Conservation (phyloP, 169 alveolate genomes). For the Sarcocystis neurona region DNA sequence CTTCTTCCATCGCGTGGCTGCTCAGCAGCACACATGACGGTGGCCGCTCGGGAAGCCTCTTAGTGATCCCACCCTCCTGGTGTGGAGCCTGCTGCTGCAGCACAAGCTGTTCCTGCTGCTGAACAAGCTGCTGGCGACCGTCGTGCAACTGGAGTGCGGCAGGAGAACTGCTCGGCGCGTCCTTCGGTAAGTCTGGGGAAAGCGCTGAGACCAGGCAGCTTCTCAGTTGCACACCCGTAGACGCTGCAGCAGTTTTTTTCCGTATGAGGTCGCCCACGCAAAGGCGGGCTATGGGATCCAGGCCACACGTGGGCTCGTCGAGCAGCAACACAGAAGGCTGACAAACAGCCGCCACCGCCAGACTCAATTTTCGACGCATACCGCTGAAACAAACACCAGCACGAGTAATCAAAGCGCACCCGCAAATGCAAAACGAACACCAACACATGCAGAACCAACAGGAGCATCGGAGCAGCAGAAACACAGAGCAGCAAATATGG, state of each 20-base stretch:
- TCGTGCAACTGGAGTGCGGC: too few species aligned
- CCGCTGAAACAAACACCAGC: background rate
- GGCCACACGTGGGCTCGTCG: background rate
- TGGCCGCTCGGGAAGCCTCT: too few species aligned
- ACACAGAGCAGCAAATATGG: too few species aligned
- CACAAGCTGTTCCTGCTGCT: background rate
- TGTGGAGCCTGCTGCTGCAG: background rate
- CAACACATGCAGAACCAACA: too few species aligned
- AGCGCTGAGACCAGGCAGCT: too few species aligned
- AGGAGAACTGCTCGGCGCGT: too few species aligned
- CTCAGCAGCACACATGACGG: background rate
- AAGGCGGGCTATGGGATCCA: background rate
- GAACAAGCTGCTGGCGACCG: background rate
- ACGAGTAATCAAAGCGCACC: too few species aligned
- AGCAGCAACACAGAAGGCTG: background rate
- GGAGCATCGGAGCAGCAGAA: too few species aligned
- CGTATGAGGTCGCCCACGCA: background rate
- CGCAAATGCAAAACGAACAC: too few species aligned
- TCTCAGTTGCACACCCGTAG: too few species aligned
- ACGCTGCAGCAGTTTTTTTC: background rate
- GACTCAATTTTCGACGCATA: background rate
- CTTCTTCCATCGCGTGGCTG: constrained; percentile 3
- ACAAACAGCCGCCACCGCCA: background rate
- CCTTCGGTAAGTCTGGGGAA: too few species aligned
- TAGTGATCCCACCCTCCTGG: too few species aligned